Evolutionary conservation across 305 asterid genomes (phyloP), one percentile per base, ranked within the genome.

Genomic region (Fraxinus dipetala): DNA sequence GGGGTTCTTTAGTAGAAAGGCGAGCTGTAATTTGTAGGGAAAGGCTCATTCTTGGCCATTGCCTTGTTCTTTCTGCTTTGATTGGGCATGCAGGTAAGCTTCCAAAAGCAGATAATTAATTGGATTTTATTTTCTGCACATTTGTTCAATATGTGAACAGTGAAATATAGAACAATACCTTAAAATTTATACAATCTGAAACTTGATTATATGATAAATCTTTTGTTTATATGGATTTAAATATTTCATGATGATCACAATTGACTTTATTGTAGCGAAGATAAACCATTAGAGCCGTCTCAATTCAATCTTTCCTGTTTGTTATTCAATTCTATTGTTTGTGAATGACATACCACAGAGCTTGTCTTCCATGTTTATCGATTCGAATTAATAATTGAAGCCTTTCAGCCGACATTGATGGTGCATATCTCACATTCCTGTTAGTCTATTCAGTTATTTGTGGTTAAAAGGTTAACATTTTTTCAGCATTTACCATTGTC

Each of bases 21-120:
- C 90, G 89, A 89, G 98, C 98, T 90, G 98, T 96, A 48, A 89
- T 94, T 81, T 88, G 92, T 75, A 91, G 98, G 89, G 98, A 96
- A 88, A 91, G 99, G 89, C 96, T 94, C 79, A 88, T 92, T 83
- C 94, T 94, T 89, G 94, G 97, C 76, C 99, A 96, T 81, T 94
- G 98, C 91, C 98, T 96, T 86, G 95, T 93, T 79, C 97, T 96
- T 76, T 94, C 97, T 67, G 87, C 89, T 81, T 87, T 96, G 90
- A 92, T 96, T 84, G 95, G 86, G 76, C 92, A 92, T 82, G 90
- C 97, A 85, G 89, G 99, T 96, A 90, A 88, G 95, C 76, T 84
- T 85, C 59, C 75, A 26, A 48, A 45, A 73, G 40, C 54, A 18
- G 65, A 82, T 28, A 45, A 75, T 43, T 90, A 40, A 40, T 79